These are phyloP conservation scores for Cercospora sojina DNA, from an alignment of 2,329 filamentous ascomycete species.

Conservation along the genomic window DNA sequence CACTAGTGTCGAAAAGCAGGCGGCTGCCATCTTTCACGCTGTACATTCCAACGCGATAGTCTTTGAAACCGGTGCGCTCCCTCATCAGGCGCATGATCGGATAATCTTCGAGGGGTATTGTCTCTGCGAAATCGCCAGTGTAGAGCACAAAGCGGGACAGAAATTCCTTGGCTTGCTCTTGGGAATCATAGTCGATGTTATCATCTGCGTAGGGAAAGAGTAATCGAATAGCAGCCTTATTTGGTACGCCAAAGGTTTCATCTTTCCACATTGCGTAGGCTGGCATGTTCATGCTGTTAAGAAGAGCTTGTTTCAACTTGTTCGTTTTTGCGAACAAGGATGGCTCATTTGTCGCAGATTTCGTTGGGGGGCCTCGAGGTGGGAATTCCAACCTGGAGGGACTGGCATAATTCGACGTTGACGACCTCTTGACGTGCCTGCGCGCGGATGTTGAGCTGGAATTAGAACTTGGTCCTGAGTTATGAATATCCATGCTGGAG, in stretches of 20 bases:
- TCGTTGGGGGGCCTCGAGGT: conserved; percentile 64
- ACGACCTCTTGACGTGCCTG: conserved; percentile 15
- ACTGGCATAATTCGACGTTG: conserved; percentile 43
- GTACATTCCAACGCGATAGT: conserved; percentile 63
- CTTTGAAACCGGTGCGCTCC: conserved; percentile 60
- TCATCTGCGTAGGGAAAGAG: conserved; percentile 38
- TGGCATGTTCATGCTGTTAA: conserved; percentile 72
- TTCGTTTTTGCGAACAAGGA: conserved; percentile 71
- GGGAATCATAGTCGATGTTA: conserved; percentile 38
- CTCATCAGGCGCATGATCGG: conserved; percentile 65
- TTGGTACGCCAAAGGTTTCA: conserved; percentile 70
- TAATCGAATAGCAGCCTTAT: conserved; percentile 58
- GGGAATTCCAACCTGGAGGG: conserved; percentile 63
- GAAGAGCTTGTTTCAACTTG: conserved; percentile 72
- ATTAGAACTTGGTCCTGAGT: conserved; percentile 39
- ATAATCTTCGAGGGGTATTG: conserved; percentile 59
- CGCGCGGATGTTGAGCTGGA: neutral
- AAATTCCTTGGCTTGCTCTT: conserved; percentile 49
- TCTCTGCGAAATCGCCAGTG: conserved; percentile 63
- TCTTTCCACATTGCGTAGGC: conserved; percentile 81
- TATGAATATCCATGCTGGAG: conserved; percentile 37
- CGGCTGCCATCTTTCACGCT: conserved; percentile 54
- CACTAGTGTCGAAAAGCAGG: conserved; percentile 63
- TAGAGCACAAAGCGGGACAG: conserved; percentile 62
- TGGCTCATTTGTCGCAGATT: conserved; percentile 56